phyloP scores from a whole-genome alignment of 2,329 filamentous ascomycete genomes.

The Trichoderma endophyticum region DNA sequence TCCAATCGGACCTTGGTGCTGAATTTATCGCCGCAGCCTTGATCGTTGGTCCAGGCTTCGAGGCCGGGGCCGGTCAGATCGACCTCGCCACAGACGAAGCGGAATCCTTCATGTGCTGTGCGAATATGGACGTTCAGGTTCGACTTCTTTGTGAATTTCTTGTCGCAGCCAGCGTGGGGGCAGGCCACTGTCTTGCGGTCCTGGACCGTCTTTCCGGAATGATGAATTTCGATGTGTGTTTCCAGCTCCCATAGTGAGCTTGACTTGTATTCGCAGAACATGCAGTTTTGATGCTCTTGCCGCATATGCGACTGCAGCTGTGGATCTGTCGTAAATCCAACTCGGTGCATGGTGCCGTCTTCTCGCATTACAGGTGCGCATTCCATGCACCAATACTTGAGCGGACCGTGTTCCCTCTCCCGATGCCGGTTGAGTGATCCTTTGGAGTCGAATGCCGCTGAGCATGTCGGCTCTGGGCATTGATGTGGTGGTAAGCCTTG shows the following conservation, averaged over 20 bases:
- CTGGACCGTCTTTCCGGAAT: conserved; percentile 60
- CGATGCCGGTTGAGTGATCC: conserved; percentile 69
- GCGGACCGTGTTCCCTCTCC: conserved; percentile 64
- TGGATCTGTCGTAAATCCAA: conserved; percentile 68
- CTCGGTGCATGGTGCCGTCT: conserved; percentile 39
- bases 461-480: conserved; percentile 62
- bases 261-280: conserved; percentile 69
- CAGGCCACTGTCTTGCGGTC: conserved; percentile 67
- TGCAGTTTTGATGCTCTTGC: conserved; percentile 70
- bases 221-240: conserved; percentile 73
- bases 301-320: conserved; percentile 72
- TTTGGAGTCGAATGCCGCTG: conserved; percentile 69
- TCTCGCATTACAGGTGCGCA: conserved; percentile 51
- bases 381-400: conserved; percentile 72
- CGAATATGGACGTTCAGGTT: conserved; percentile 80
- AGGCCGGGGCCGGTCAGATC: conserved; percentile 59
- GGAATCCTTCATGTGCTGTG: conserved; percentile 70
- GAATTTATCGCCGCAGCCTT: conserved; percentile 73
- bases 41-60: conserved; percentile 58
- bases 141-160: conserved; percentile 76
- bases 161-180: conserved; percentile 64
- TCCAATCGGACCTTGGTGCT: conserved; percentile 74
- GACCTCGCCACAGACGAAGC: conserved; percentile 74
- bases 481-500: conserved; percentile 67
- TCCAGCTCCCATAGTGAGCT: conserved; percentile 65